Percentiles rank a stretch among this genome's conserved stretches.
These are phyloP conservation scores for Carex cristatella DNA, from an alignment of 176 grass and related monocot species.

Conservation along the genomic window DNA sequence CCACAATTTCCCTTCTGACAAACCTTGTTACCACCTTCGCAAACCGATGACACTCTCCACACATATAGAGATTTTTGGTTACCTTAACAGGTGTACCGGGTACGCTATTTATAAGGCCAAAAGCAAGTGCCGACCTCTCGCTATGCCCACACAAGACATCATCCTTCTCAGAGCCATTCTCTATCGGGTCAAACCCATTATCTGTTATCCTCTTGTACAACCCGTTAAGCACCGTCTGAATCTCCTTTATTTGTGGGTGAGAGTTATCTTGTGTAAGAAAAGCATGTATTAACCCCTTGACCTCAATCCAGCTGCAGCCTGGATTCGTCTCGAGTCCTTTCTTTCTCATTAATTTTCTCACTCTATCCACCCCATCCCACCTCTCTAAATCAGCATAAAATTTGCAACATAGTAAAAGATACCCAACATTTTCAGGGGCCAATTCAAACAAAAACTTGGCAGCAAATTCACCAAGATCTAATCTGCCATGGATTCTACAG, in stretches of 20 bases:
- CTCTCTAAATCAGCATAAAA: constrained; percentile 70
- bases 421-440: neutral
- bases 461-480: constrained; percentile 14
- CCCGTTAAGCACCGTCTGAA: constrained; percentile 54
- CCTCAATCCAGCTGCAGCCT: constrained; percentile 92
- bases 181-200: constrained; percentile 39
- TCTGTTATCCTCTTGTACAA: constrained; percentile 62
- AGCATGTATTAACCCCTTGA: constrained; percentile 79
- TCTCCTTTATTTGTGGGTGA: constrained; percentile 90
- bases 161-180: constrained; percentile 51
- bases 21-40: constrained; percentile 57
- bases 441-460: constrained; percentile 21
- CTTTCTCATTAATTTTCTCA: constrained; percentile 79
- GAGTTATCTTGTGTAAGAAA: constrained; percentile 84
- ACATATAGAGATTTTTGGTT: constrained; percentile 88
- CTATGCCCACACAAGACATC: constrained; percentile 90
- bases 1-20: constrained; percentile 75
- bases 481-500: constrained; percentile 4
- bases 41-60: constrained; percentile 63
- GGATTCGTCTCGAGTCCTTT: constrained; percentile 59
- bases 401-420: constrained; percentile 40
- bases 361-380: constrained; percentile 66
- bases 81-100: constrained; percentile 68
- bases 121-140: constrained; percentile 80
- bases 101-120: constrained; percentile 84